Conservation (phyloP, 2,329 filamentous ascomycete species). For the Kalmusia sp. region DNA sequence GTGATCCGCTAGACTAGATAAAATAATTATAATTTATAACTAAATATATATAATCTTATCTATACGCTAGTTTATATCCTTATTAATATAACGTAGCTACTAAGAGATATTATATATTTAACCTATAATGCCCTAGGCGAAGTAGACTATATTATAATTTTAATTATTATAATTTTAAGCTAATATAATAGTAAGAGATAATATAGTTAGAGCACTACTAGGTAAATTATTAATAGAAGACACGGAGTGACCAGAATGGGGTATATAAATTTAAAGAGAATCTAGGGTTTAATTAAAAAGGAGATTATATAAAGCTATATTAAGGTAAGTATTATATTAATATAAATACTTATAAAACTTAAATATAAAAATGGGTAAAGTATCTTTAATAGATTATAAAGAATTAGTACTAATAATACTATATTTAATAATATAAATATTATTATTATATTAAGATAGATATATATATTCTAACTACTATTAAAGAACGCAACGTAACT, state of each 20-base stretch:
- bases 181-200: too few species aligned
- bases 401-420: slow-evolving; percentile 17
- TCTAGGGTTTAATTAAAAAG: too few species aligned
- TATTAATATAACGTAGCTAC: background rate
- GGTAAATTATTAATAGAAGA: slow-evolving; percentile 1
- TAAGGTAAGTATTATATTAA: slow-evolving; percentile 7
- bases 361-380: slow-evolving; percentile 8
- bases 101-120: slow-evolving; percentile 9
- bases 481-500: too few species aligned
- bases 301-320: slow-evolving; percentile 4
- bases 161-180: slow-evolving; percentile 9
- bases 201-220: background rate
- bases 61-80: slow-evolving; percentile 1
- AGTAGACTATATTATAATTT: slow-evolving; percentile 13
- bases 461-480: too few species aligned
- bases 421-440: slow-evolving; percentile 3
- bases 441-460: background rate
- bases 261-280: too few species aligned
- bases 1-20: too few species aligned
- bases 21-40: too few species aligned
- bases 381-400: slow-evolving; percentile 12
- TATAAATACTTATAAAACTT: background rate
- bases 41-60: background rate
- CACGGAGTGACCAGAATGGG: too few species aligned
- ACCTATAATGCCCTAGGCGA: too few species aligned